Conservation (phyloP, 352 stramenopile species). For the Globisporangium canariense region DNA sequence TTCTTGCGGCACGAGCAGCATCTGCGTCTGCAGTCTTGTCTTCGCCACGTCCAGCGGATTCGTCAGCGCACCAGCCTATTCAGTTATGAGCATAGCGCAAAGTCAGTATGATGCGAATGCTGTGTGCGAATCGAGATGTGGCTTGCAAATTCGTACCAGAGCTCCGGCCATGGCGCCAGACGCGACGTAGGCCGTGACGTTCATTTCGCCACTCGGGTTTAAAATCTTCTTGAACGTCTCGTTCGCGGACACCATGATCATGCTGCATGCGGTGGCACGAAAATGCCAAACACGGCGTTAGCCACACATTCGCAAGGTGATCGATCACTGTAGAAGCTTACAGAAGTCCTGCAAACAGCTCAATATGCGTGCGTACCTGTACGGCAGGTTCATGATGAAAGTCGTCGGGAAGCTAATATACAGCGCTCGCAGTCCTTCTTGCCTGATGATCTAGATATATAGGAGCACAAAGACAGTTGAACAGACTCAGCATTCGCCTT, state of each 20-base stretch:
- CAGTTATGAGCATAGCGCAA: too few species aligned
- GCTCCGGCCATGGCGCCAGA: constrained; percentile 92
- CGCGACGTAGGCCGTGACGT: constrained; percentile 90
- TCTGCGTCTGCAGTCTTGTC: constrained; percentile 96
- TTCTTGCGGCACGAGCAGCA: constrained; percentile 51
- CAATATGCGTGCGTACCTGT: constrained; percentile 54
- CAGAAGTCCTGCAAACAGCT: too few species aligned
- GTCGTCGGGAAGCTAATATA: constrained; percentile 98
- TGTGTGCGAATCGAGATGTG: neutral
- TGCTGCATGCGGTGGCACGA: constrained; percentile 39
- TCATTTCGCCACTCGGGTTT: constrained; percentile 85
- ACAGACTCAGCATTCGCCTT: constrained; percentile 18
- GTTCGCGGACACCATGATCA: constrained; percentile 98
- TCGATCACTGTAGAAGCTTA: too few species aligned
- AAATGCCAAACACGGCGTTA: neutral
- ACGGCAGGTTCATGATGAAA: constrained; percentile 98
- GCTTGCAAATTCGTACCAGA: constrained; percentile 53
- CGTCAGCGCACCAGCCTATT: constrained; percentile 81
- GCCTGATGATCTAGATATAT: constrained; percentile 59
- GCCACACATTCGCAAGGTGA: neutral
- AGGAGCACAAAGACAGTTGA: neutral
- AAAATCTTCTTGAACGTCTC: constrained; percentile 95
- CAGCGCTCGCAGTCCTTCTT: constrained; percentile 72
- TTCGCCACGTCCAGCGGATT: constrained; percentile 99
- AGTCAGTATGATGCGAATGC: neutral